These are phyloP conservation scores for Boletus edulis DNA, from an alignment of 768 basidiomycete species.

Conservation along the genomic window DNA sequence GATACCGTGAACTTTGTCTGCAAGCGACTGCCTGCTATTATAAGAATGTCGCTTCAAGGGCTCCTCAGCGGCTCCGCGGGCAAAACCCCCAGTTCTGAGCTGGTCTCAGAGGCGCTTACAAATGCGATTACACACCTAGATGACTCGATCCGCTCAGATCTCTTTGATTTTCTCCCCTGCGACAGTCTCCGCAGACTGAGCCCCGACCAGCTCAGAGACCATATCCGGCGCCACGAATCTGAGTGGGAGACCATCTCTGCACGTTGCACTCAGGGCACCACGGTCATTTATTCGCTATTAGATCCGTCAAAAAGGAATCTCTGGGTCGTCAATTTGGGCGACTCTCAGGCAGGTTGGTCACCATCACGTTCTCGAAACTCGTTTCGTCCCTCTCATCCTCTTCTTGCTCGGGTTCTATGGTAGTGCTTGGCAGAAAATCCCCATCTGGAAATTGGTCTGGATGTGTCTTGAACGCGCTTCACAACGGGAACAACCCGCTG, in stretches of 20 bases:
- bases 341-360: slow-evolving; percentile 33
- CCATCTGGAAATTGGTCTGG: slow-evolving; percentile 21
- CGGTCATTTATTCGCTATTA: slow-evolving; percentile 31
- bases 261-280: slow-evolving; percentile 33
- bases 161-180: slow-evolving; percentile 43
- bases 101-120: slow-evolving; percentile 38
- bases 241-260: slow-evolving; percentile 36
- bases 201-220: slow-evolving; percentile 38
- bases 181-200: slow-evolving; percentile 35
- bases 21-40: slow-evolving; percentile 38
- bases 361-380: background rate
- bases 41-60: slow-evolving; percentile 38
- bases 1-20: slow-evolving; percentile 46
- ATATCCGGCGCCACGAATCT: slow-evolving; percentile 35
- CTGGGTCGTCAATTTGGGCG: slow-evolving; percentile 35
- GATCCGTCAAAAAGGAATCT: slow-evolving; percentile 28
- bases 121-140: slow-evolving; percentile 42
- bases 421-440: slow-evolving; percentile 24
- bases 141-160: slow-evolving; percentile 40
- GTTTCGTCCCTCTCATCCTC: slow-evolving; percentile 2
- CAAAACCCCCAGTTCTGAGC: slow-evolving; percentile 26
- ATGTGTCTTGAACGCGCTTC: slow-evolving; percentile 24
- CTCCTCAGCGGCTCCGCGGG: slow-evolving; percentile 27
- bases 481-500: slow-evolving; percentile 29
- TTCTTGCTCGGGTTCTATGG: background rate